Conservation (phyloP, 352 stramenopile genomes). For the Globisporangium megalacanthum region DNA sequence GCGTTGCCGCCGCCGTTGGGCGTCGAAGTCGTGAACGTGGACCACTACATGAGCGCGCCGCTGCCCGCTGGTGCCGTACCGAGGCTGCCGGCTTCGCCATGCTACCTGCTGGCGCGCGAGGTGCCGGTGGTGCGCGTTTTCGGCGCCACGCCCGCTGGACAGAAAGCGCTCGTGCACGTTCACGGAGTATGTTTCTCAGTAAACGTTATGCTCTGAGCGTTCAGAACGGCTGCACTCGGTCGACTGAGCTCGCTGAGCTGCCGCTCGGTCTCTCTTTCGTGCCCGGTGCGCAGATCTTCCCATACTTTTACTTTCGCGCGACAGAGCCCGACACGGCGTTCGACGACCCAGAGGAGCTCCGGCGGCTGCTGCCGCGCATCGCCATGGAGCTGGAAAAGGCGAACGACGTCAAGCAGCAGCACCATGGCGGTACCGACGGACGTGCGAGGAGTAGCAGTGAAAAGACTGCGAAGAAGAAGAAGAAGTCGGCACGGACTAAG, state of each 20-base stretch:
- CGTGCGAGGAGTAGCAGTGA: neutral
- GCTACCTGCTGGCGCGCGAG: slow-evolving; percentile 53
- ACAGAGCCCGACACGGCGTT: slow-evolving; percentile 59
- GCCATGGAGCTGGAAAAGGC: slow-evolving; percentile 65
- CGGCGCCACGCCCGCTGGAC: slow-evolving; percentile 82
- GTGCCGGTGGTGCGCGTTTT: slow-evolving; percentile 89
- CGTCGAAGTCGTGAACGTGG: slow-evolving; percentile 75
- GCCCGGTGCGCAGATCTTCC: slow-evolving; percentile 48
- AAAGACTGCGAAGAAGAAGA: neutral
- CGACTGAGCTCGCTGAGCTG: neutral
- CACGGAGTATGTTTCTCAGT: slow-evolving; percentile 52
- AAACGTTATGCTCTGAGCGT: no score
- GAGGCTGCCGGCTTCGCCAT: slow-evolving; percentile 48
- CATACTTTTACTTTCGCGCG: slow-evolving; percentile 86
- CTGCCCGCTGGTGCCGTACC: slow-evolving; percentile 43
- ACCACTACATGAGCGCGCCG: slow-evolving; percentile 74
- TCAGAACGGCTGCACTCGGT: neutral
- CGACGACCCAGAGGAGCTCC: slow-evolving; percentile 55
- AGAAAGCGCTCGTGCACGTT: slow-evolving; percentile 88
- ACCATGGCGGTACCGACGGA: slow-evolving; percentile 7
- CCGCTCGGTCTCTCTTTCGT: neutral
- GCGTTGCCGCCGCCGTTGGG: slow-evolving; percentile 17
- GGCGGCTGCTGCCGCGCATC: slow-evolving; percentile 54
- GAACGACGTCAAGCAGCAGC: slow-evolving; percentile 34
- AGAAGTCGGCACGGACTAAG: slow-evolving; percentile 13